Percentiles rank a stretch among this genome's conserved stretches.
Conservation (phyloP, 371 early-diverging fungal genomes). For the Saksenaea oblongispora region DNA sequence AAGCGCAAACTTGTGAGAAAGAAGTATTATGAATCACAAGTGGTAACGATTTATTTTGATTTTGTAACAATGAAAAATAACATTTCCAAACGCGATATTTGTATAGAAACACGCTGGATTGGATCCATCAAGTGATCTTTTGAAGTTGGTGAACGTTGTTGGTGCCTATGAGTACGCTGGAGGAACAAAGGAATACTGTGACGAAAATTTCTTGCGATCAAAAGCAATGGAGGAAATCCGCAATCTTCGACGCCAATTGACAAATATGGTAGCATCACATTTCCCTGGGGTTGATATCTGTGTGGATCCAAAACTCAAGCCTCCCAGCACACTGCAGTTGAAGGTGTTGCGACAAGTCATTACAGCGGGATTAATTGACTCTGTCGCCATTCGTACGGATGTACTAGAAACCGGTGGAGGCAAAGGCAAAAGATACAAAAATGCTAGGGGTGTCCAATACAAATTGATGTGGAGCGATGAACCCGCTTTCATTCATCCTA, state of each 20-base stretch:
- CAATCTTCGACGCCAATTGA: conserved; percentile 85
- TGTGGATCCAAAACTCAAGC: conserved; percentile 69
- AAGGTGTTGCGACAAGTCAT: conserved; percentile 83
- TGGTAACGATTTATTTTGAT: conserved; percentile 21
- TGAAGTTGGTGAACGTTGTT: conserved; percentile 80
- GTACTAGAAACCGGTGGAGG: conserved; percentile 63
- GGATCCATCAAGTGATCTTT: conserved; percentile 80
- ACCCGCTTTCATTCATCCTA: conserved; percentile 76
- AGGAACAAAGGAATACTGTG: conserved; percentile 74
- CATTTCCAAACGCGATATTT: conserved; percentile 1
- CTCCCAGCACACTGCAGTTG: conserved; percentile 69
- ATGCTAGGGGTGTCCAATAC: conserved; percentile 64
- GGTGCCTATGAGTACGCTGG: conserved; percentile 90
- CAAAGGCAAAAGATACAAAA: conserved; percentile 41
- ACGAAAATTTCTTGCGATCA: conserved; percentile 77
- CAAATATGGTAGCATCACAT: conserved; percentile 71
- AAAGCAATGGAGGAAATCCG: conserved; percentile 95
- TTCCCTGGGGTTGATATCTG: conserved; percentile 60
- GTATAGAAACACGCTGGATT: conserved; percentile 64
- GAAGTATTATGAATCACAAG: conserved; percentile 54
- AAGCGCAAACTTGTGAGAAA: conserved; percentile 44
- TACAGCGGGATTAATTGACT: conserved; percentile 89
- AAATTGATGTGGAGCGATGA: conserved; percentile 81
- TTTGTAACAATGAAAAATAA: neutral
- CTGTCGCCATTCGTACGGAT: conserved; percentile 82